Percentiles rank a stretch among this genome's conserved stretches.
Evolutionary conservation across 441 rosid genomes (phyloP).

Genomic region (Capsella rubella): DNA sequence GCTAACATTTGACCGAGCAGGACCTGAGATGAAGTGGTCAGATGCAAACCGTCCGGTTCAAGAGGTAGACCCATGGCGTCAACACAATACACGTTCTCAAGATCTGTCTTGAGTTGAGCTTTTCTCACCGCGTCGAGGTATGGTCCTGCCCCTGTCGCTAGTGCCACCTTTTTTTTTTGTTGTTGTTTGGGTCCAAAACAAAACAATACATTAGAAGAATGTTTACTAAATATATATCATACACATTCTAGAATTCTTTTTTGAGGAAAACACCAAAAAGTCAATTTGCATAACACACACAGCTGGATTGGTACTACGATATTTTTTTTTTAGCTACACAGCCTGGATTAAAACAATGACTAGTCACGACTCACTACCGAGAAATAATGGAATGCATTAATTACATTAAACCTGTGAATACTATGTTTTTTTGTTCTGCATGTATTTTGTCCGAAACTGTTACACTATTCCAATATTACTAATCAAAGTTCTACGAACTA

Average conservation of each 20-base stretch:
- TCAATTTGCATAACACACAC: not conserved
- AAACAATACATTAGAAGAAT: not conserved
- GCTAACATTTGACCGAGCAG: constrained; percentile 66
- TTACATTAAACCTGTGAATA: no score
- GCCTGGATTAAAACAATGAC: constrained; percentile 34
- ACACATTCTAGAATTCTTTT: not conserved
- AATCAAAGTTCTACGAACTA: not conserved
- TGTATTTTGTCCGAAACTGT: no score
- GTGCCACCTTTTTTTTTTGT: constrained; percentile 56
- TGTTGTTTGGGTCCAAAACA: constrained; percentile 17
- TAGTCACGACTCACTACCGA: not conserved
- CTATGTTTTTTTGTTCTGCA: no score
- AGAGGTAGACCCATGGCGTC: constrained; percentile 75
- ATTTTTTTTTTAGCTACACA: constrained; percentile 20
- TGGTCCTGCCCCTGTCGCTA: constrained; percentile 72
- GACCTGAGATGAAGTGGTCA: constrained; percentile 73
- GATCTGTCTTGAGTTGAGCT: constrained; percentile 55
- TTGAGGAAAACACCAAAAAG: not conserved
- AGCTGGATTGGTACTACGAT: constrained; percentile 21
- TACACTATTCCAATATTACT: no score
- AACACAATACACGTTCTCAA: constrained; percentile 55
- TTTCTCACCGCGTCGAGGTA: constrained; percentile 57
- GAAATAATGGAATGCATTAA: not conserved
- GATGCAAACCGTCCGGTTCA: constrained; percentile 71
- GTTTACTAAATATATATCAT: not conserved